Evolutionary conservation across 1,284 basidiomycete species (phyloP), one percentile per base, ranked within the genome.

Genomic region (Sanghuangporus baumii): DNA sequence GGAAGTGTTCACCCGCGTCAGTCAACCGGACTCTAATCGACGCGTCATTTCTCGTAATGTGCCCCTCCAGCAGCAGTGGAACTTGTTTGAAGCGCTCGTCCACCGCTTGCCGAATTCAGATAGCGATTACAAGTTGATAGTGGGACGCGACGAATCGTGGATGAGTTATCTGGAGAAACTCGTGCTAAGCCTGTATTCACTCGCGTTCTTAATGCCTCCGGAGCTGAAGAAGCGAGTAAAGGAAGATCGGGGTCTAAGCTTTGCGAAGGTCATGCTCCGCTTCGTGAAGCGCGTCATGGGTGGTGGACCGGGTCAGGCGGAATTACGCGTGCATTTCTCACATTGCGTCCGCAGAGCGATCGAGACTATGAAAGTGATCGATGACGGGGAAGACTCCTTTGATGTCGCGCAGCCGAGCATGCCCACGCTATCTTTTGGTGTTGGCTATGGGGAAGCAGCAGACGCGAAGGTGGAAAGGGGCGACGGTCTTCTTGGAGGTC

Each of bases 291-390:
- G 81, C 69, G 81, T 87, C 67, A 73, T 87, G 58, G 72, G 63
- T 50, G 58, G 62, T 31, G 57, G 57, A 9, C 75, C 76, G 57
- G 77, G 77, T 5, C 77, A 74, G 41, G 76, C 72, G 62, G 80
- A 88, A 70, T 69, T 79, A 66, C 78, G 85, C 67, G 69, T 71
- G 67, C 75, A 82, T 65, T 93, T 89, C 70, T 71, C 78, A 57
- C 80, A 88, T 43, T 82, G 88, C 56, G 84, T 88, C 56, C 83
- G 91, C 48, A 81, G 96, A 65, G 84, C 91, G 36, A 81, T 94
- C 52, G 94, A 97, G 75, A 85, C 88, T 0, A 79, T 97, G 75
- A 92, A 92, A 69, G 77, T 95, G 54, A 77, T 98, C 60, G 93
- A 94, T 71, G 92, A 91, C 64, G 85, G 81, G 3, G 82, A 82